Conservation (phyloP, 2,329 filamentous ascomycete species). For the Colletotrichum trifolii region DNA sequence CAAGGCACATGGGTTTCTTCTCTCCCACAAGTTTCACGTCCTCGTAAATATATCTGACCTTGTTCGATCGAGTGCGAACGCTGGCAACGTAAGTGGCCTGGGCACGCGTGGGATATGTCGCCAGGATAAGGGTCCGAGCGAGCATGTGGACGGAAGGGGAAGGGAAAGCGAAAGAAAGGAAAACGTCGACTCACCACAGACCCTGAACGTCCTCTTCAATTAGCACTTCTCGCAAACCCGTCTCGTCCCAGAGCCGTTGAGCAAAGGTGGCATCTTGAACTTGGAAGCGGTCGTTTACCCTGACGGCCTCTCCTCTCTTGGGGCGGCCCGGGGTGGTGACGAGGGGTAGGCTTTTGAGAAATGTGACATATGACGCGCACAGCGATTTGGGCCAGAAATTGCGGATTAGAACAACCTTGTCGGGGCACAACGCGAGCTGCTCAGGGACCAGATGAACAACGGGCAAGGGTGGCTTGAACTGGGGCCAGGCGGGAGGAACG, state of each 20-base stretch:
- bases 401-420: conserved; percentile 78
- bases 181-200: conserved; percentile 56
- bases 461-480: conserved; percentile 75
- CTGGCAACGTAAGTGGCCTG: conserved; percentile 24
- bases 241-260: conserved; percentile 78
- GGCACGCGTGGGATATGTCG: conserved; percentile 23
- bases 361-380: conserved; percentile 80
- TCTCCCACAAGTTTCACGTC: conserved; percentile 21
- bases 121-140: conserved; percentile 12
- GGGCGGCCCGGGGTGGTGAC: conserved; percentile 82
- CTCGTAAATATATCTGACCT: conserved; percentile 7
- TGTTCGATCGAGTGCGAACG: conserved; percentile 1
- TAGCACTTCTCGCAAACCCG: conserved; percentile 75
- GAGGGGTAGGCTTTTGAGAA: conserved; percentile 75
- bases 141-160: background rate
- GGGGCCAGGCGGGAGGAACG: conserved; percentile 71
- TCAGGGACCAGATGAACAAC: conserved; percentile 71
- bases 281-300: conserved; percentile 92
- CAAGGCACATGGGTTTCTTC: conserved; percentile 16
- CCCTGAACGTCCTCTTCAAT: conserved; percentile 50
- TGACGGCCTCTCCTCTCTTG: conserved; percentile 81
- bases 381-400: conserved; percentile 80
- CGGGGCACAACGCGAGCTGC: conserved; percentile 57
- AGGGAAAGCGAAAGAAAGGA: background rate
- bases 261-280: conserved; percentile 82